These are phyloP conservation scores for Zasmidium citrigriseum DNA, from an alignment of 2,329 filamentous ascomycete genomes.

Conservation along the genomic window DNA sequence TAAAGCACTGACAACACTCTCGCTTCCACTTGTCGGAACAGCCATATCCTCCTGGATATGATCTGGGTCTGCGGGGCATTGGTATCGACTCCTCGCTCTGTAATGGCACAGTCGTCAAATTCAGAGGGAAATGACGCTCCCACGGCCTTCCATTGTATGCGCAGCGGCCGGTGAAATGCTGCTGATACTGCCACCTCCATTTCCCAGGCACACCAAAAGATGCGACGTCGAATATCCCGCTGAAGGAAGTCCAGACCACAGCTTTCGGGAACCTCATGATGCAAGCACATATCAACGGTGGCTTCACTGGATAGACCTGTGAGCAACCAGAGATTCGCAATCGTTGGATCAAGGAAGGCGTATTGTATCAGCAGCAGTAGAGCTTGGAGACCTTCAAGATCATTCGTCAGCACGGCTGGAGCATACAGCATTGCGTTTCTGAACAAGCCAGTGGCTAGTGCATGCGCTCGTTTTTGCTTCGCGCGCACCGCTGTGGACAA, in stretches of 20 bases:
- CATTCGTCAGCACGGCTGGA: slow-evolving; percentile 1
- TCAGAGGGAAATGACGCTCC: neutral
- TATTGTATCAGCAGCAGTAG: slow-evolving; percentile 4
- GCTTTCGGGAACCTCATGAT: neutral
- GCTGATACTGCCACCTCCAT: slow-evolving; percentile 8
- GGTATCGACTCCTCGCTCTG: neutral
- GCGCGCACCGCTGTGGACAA: slow-evolving; percentile 3
- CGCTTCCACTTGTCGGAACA: neutral
- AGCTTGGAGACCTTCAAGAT: neutral
- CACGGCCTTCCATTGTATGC: neutral
- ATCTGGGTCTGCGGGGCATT: neutral
- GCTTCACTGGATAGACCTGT: slow-evolving; percentile 7
- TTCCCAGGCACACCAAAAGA: slow-evolving; percentile 8
- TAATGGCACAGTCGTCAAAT: neutral
- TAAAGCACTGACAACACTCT: neutral
- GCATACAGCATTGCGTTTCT: neutral
- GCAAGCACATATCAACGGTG: neutral
- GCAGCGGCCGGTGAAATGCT: slow-evolving; percentile 4
- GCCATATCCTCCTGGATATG: slow-evolving; percentile 1
- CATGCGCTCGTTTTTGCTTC: slow-evolving; percentile 1
- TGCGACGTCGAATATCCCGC: slow-evolving; percentile 2
- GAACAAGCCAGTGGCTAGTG: neutral
- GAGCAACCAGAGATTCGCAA: slow-evolving; percentile 6
- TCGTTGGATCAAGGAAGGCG: neutral
- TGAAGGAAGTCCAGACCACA: neutral